Evolutionary conservation across 1,284 basidiomycete species (phyloP), one percentile per base, ranked within the genome.

Genomic region (Vanrija pseudolonga): DNA sequence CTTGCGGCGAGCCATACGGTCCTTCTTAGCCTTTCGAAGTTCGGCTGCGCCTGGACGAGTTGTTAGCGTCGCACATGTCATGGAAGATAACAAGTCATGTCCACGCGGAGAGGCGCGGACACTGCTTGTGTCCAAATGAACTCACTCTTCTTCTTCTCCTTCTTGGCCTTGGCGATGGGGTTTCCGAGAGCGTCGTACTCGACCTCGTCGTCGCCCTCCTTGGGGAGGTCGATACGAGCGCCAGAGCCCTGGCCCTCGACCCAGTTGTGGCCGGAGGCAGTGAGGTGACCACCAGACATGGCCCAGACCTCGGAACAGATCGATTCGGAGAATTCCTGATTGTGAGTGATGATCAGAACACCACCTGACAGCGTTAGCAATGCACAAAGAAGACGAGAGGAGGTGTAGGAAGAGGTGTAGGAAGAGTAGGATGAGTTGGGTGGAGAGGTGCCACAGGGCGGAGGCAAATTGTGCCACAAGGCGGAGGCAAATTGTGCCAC

Each of bases 261-360:
- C 90, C 90, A 95, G 83, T 94, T 92, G 83, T 97, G 94, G 62
- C 95, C 95, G 47, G 91, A 94, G 14, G 93, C 90, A 80, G 90
- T 89, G 60, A 96, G 85, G 68, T 80, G 85, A 69, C 93, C 93
- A 71, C 95, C 89, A 56, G 87, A 84, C 90, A 95, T 95, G 40
- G 91, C 91, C 62, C 58, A 69, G n/a, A 69, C 59, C 59, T 79
- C 78, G 12, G 66, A 61, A 63, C 93, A 97, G 62, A 97, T 80
- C 38, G 87, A 90, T 84, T 97, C 94, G 56, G 91, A 95, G 84
- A 97, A 97, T 83, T 96, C 93, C 65, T 89, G 86, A 85, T 93
- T 93, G 85, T 95, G 92, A 51, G 92, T 95, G 72, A 97, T 96
- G 74, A 96, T 82, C 69, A 96, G 85, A 55, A 96, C 93, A 87